These are phyloP conservation scores for Apophysomyces elegans DNA, from an alignment of 371 early-diverging fungal species.

Conservation along the genomic window DNA sequence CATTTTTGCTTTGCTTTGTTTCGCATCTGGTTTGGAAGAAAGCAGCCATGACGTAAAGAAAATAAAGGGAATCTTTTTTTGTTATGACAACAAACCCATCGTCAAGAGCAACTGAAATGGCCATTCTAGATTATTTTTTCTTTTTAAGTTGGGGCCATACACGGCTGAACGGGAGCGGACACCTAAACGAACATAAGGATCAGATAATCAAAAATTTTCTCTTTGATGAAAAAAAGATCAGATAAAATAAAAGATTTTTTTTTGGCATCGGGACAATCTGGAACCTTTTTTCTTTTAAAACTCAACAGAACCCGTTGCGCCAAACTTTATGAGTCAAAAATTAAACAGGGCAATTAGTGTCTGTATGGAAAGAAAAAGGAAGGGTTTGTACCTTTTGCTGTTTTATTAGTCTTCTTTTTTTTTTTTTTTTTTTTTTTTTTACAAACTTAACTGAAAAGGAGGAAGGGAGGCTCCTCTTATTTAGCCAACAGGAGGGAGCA, in stretches of 20 bases:
- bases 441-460: not conserved
- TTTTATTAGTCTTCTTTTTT: not conserved
- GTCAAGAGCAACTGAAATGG: too few species aligned
- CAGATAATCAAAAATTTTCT: conserved; percentile 1
- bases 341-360: not conserved
- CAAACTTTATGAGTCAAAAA: not conserved
- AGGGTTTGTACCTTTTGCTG: not conserved
- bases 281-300: not conserved
- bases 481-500: not conserved
- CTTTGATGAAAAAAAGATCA: not conserved
- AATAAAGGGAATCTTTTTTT: too few species aligned
- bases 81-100: too few species aligned
- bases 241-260: conserved; percentile 5
- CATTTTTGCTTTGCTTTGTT: too few species aligned
- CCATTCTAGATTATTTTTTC: too few species aligned
- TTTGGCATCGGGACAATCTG: conserved; percentile 7
- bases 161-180: too few species aligned
- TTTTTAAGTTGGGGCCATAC: too few species aligned
- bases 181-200: not conserved
- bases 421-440: not conserved
- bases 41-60: too few species aligned
- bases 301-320: too few species aligned
- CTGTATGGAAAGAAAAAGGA: not conserved
- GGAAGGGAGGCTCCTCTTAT: not conserved
- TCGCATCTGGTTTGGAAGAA: too few species aligned